A percentile compares a stretch with the other conserved stretches of the same genome.
Conservation (phyloP, 2,329 filamentous ascomycete genomes). For the Pseudogymnoascus sp. region DNA sequence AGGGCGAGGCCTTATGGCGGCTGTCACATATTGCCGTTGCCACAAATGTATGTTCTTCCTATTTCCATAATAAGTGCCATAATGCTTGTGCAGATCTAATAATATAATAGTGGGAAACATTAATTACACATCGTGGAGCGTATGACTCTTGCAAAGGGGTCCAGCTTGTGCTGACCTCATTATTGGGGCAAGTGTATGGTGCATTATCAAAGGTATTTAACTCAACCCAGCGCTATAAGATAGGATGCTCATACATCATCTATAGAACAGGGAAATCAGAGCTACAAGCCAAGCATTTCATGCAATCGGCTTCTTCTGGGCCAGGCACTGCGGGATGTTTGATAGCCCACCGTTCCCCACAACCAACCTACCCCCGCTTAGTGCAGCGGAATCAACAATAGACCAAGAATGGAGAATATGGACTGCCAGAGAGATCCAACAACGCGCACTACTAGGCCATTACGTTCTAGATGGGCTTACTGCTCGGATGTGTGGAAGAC, state of each 20-base stretch:
- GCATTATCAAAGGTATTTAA: conserved; percentile 30
- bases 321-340: conserved; percentile 36
- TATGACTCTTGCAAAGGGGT: conserved; percentile 36
- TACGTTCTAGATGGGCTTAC: conserved; percentile 37
- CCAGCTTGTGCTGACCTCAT: conserved; percentile 35
- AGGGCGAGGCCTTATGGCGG: conserved; percentile 36
- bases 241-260: neutral
- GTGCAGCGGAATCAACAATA: conserved; percentile 29
- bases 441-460: conserved; percentile 35
- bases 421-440: conserved; percentile 36
- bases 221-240: neutral
- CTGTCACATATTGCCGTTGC: conserved; percentile 37
- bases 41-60: conserved; percentile 28
- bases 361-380: conserved; percentile 28
- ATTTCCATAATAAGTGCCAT: neutral
- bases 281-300: conserved; percentile 37
- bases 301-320: conserved; percentile 37
- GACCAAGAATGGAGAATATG: conserved; percentile 34
- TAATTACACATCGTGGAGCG: conserved; percentile 35
- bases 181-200: conserved; percentile 36
- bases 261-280: conserved; percentile 32
- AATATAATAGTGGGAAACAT: conserved; percentile 31
- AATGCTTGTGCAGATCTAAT: neutral
- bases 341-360: conserved; percentile 29
- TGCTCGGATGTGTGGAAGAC: conserved; percentile 35